These are phyloP conservation scores for Colletotrichum cereale DNA, from an alignment of 2,329 filamentous ascomycete genomes.

Conservation along the genomic window DNA sequence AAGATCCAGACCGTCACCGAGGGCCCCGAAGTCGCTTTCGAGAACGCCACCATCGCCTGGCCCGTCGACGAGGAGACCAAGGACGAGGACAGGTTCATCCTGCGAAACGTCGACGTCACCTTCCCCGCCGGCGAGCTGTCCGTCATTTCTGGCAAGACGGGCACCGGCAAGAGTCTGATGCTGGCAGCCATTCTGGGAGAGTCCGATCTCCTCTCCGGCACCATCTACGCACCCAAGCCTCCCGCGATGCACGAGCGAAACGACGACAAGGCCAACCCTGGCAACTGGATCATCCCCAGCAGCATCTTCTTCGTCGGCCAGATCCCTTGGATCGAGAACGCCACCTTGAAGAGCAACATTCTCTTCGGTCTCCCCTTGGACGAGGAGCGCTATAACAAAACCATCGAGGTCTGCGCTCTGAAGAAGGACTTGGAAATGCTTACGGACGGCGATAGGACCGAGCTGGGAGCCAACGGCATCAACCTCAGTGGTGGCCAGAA, in stretches of 20 bases:
- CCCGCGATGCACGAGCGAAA: conserved; percentile 63
- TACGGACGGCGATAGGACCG: conserved; percentile 80
- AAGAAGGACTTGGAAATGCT: conserved; percentile 83
- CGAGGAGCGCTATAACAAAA: conserved; percentile 76
- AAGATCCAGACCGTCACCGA: conserved; percentile 66
- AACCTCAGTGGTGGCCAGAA: conserved; percentile 87
- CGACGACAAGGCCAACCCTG: conserved; percentile 71
- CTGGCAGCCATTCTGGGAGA: conserved; percentile 82
- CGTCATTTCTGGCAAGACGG: conserved; percentile 82
- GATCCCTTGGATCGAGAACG: conserved; percentile 89
- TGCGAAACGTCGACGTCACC: conserved; percentile 73
- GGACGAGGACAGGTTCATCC: conserved; percentile 71
- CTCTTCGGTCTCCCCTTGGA: conserved; percentile 80
- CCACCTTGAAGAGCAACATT: conserved; percentile 82
- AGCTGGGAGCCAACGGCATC: conserved; percentile 87
- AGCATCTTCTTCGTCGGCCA: conserved; percentile 82
- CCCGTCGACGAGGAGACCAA: conserved; percentile 72
- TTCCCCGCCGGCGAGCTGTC: conserved; percentile 79
- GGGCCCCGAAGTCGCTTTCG: conserved; percentile 72
- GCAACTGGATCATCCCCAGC: conserved; percentile 77
- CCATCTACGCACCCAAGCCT: conserved; percentile 67
- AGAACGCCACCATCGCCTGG: conserved; percentile 79
- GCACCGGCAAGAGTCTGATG: conserved; percentile 82
- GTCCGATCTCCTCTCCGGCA: conserved; percentile 75
- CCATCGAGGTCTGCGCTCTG: conserved; percentile 79